These are phyloP conservation scores for Aspergillus homomorphus DNA, from an alignment of 495 filamentous ascomycete species.

Conservation along the genomic window DNA sequence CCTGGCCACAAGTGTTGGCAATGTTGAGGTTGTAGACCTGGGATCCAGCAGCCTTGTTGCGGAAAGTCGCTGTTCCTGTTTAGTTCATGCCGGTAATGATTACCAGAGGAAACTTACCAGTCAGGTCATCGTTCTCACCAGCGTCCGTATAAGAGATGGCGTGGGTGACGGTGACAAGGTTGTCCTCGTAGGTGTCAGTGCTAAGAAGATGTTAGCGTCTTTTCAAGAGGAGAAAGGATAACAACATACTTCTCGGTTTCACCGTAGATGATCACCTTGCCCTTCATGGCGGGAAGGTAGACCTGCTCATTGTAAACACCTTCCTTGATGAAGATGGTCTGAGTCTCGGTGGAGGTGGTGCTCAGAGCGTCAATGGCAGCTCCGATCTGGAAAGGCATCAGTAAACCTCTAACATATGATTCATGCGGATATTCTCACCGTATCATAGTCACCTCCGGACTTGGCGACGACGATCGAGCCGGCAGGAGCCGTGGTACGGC, in stretches of 20 bases:
- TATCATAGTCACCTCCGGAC: conserved; percentile 39
- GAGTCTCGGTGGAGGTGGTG: conserved; percentile 41
- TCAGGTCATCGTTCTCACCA: neutral
- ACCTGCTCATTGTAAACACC: conserved; percentile 60
- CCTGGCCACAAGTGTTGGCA: conserved; percentile 49
- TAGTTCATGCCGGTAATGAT: neutral
- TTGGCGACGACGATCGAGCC: conserved; percentile 52
- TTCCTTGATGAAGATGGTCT: conserved; percentile 61
- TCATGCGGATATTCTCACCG: conserved; percentile 15
- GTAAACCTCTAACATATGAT: neutral
- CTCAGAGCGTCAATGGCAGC: conserved; percentile 54
- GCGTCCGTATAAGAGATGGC: neutral
- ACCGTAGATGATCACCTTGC: conserved; percentile 58
- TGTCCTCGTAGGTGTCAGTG: conserved; percentile 50
- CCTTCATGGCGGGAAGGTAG: conserved; percentile 46
- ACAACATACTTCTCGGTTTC: conserved; percentile 49
- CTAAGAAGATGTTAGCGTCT: conserved; percentile 4
- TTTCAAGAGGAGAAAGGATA: neutral
- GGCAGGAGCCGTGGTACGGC: conserved; percentile 48
- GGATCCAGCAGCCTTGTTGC: conserved; percentile 49
- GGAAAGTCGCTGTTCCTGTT: conserved; percentile 50
- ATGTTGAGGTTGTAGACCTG: conserved; percentile 64
- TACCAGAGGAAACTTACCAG: conserved; percentile 12
- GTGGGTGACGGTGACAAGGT: conserved; percentile 21
- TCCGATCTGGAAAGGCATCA: conserved; percentile 40